These are phyloP conservation scores for Leccinum olivaceopallidum DNA, from an alignment of 768 basidiomycete genomes.

Conservation along the genomic window DNA sequence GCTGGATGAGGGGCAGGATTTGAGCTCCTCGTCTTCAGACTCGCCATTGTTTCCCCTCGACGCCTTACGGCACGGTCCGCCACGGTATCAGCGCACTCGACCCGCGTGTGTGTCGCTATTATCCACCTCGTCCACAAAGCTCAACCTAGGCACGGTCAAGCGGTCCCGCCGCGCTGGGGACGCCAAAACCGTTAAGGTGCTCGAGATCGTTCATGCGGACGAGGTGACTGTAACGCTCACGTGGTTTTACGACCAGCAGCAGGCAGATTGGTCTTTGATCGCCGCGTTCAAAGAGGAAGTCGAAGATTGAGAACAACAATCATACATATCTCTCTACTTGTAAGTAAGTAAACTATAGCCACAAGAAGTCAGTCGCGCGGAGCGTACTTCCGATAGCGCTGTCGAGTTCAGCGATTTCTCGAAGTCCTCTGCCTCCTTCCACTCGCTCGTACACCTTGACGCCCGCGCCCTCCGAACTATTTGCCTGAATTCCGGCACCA, in stretches of 20 bases:
- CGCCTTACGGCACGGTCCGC: too few relatives aligned
- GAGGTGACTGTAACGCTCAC: constrained; percentile 54
- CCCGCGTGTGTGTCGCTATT: too few relatives aligned
- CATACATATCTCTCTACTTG: too few relatives aligned
- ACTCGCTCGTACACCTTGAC: constrained; percentile 71
- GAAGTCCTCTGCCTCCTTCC: constrained; percentile 56
- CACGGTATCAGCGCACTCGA: too few relatives aligned
- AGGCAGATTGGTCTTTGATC: neutral
- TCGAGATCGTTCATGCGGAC: constrained; percentile 79
- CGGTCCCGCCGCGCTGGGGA: neutral
- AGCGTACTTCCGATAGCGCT: constrained; percentile 36
- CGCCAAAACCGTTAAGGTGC: constrained; percentile 54
- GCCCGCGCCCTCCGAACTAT: constrained; percentile 56
- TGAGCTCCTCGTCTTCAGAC: too few relatives aligned
- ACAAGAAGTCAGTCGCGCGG: constrained; percentile 38
- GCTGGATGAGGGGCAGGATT: too few relatives aligned
- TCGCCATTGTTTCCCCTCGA: too few relatives aligned
- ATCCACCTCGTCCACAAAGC: too few relatives aligned
- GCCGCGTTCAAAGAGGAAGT: neutral
- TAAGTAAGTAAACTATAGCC: constrained; percentile 21
- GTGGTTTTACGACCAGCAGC: neutral
- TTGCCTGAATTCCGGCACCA: constrained; percentile 49
- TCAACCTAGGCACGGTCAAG: neutral
- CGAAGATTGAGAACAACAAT: too few relatives aligned
- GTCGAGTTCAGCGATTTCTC: constrained; percentile 48